Percentiles rank a stretch among this genome's conserved stretches.
Evolutionary conservation across 2,329 filamentous ascomycete species (phyloP).

Genomic region (Colletotrichum camelliae): DNA sequence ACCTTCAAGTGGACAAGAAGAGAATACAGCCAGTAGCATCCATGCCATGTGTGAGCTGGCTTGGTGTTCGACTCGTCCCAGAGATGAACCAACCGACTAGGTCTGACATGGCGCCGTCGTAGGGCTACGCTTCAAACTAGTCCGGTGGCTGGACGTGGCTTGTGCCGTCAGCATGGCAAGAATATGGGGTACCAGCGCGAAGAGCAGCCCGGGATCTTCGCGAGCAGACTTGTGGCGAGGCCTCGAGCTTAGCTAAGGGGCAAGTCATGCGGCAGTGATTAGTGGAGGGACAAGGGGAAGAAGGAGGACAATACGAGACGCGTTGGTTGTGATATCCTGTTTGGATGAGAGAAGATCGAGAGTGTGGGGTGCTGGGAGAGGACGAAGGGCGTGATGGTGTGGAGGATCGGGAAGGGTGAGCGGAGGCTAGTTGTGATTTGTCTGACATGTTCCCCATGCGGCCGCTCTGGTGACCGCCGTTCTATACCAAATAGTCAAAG

Average conservation of each 20-base stretch:
- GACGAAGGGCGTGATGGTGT: slow-evolving; percentile 6
- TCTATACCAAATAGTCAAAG: neutral
- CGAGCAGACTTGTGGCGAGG: neutral
- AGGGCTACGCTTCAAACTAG: slow-evolving; percentile 1
- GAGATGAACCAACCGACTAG: neutral
- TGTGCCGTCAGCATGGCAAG: neutral
- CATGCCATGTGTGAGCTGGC: neutral
- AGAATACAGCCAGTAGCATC: neutral
- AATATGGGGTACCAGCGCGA: neutral
- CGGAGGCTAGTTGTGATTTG: slow-evolving; percentile 18
- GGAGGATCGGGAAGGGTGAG: slow-evolving; percentile 14
- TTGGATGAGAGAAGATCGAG: slow-evolving; percentile 1
- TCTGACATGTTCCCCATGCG: slow-evolving; percentile 1
- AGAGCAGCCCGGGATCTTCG: neutral
- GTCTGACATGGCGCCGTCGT: slow-evolving; percentile 12
- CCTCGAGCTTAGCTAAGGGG: neutral
- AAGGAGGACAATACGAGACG: slow-evolving; percentile 14
- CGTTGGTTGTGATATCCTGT: neutral
- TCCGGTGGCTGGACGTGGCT: slow-evolving; percentile 9
- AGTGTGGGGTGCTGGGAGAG: slow-evolving; percentile 16
- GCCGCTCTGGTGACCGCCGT: slow-evolving; percentile 6
- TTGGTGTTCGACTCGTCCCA: neutral
- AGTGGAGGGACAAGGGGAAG: neutral
- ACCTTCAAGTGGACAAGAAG: neutral
- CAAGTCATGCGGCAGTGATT: slow-evolving; percentile 17